Base-by-base conservation (phyloP, 768 basidiomycete genomes). In the Tylopilus subfusipes region DNA sequence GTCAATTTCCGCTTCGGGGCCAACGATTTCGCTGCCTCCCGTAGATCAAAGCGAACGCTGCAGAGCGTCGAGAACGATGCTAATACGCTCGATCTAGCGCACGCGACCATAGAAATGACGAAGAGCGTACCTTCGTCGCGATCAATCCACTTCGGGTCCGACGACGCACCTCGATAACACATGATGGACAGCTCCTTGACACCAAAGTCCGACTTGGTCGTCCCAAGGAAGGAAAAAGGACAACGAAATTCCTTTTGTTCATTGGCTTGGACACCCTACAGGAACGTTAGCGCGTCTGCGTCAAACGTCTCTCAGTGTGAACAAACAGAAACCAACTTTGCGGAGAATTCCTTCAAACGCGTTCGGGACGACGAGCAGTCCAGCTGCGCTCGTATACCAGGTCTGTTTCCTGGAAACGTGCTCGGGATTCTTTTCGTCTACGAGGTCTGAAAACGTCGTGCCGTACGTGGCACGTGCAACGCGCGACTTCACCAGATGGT, bases 401-500 rank as follows among this genome's bases (percentile, higher is more conserved):
- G 27, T 39, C 10, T 42, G 27, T 25, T 14, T 50, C 42, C 62
- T 57, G 11, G 50, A 50, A 19, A 44, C 5, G 36, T 63, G 63
- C 1, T 63, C 58, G 0, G 30, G 39, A n/a, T 63, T 5, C 3
- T 45, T 9, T 22, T 13, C n/a, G 4, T 64, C 30, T 5, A 48
- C 55, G 1, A 3, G 8, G 31, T 3, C 5, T 1, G 27, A 0
- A 24, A 30, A 92, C 78, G 46, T 82, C 78, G 76, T 90, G 8
- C 81, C 81, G 27, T 78, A 82, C 0, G 76, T 77, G 48, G 72
- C 62, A 53, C 73, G 73, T 12, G 79, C 68, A 4, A 79, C 70
- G 9, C 81, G 75, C 6, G 69, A 68, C 7, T 71, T 68, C 16
- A 82, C 80, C n/a, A 74, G 70, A 53, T 76, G 34, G 48, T 82